phyloP scores from a whole-genome alignment of 2,329 filamentous ascomycete genomes.

The Pseudogymnoascus sp. region DNA sequence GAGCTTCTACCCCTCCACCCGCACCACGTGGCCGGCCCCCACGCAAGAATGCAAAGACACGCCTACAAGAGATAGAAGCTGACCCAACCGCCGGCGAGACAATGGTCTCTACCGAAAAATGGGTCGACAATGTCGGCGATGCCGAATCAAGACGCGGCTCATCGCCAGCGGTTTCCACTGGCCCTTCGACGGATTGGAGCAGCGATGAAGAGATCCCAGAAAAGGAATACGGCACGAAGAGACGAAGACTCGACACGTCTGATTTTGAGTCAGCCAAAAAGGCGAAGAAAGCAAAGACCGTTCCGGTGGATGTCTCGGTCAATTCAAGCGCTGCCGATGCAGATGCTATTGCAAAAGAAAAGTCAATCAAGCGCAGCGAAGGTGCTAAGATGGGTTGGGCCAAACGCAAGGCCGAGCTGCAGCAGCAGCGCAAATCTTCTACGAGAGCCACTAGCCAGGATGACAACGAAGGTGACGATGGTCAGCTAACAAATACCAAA shows the following conservation, averaged over 20 bases:
- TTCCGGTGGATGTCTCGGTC: background rate
- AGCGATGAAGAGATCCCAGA: slow-evolving; percentile 7
- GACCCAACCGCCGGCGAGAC: slow-evolving; percentile 11
- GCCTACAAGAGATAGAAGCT: slow-evolving; percentile 1
- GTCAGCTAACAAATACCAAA: background rate
- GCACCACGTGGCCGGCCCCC: background rate
- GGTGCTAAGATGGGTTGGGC: slow-evolving; percentile 4
- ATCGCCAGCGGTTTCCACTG: background rate
- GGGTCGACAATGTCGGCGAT: slow-evolving; percentile 9
- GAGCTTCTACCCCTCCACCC: slow-evolving; percentile 25
- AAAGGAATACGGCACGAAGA: slow-evolving; percentile 1
- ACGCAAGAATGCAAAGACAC: slow-evolving; percentile 12
- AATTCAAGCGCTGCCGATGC: background rate
- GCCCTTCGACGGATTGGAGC: background rate
- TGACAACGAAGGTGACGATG: background rate
- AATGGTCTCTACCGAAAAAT: slow-evolving; percentile 8
- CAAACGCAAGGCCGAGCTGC: slow-evolving; percentile 12
- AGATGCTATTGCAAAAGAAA: slow-evolving; percentile 3
- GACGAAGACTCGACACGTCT: background rate
- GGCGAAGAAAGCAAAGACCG: background rate
- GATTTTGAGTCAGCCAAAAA: slow-evolving; percentile 2
- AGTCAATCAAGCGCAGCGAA: slow-evolving; percentile 8
- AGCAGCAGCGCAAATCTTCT: slow-evolving; percentile 3
- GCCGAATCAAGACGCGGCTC: background rate
- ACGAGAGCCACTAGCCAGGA: background rate